Percentiles rank a stretch among this genome's conserved stretches.
Evolutionary conservation across 2,329 filamentous ascomycete species (phyloP).

Genomic region (Diaporthe sp.): DNA sequence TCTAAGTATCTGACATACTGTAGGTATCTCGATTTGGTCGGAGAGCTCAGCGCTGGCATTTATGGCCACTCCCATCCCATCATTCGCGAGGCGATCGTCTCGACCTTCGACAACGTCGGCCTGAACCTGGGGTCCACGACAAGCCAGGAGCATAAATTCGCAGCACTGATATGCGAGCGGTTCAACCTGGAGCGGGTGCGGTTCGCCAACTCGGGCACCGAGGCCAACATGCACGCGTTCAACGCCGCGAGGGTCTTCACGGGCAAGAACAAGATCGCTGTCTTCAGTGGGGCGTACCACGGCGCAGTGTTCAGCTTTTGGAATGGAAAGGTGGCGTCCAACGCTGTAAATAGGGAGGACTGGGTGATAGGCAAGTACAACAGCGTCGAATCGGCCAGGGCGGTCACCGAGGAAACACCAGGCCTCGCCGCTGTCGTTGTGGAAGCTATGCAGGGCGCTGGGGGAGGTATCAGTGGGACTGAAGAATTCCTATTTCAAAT

Average conservation of each 20-base stretch:
- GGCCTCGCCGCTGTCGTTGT: conserved; percentile 74
- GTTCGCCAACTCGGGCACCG: conserved; percentile 76
- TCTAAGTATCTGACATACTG: too few species aligned
- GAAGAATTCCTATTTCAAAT: conserved; percentile 66
- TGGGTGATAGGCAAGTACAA: conserved; percentile 75
- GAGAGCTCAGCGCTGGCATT: conserved; percentile 75
- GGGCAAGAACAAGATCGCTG: conserved; percentile 60
- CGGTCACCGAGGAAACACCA: conserved; percentile 53
- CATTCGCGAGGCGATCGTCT: conserved; percentile 63
- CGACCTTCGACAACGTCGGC: conserved; percentile 60
- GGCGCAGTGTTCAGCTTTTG: conserved; percentile 59
- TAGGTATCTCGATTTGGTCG: conserved; percentile 71
- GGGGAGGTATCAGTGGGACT: conserved; percentile 67
- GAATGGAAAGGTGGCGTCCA: conserved; percentile 51
- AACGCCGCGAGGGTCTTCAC: conserved; percentile 64
- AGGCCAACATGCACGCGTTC: conserved; percentile 73
- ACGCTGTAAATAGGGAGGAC: conserved; percentile 65
- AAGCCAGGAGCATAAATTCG: conserved; percentile 64
- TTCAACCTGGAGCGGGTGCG: conserved; percentile 70
- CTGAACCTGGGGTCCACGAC: conserved; percentile 69
- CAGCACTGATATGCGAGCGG: conserved; percentile 63
- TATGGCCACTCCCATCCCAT: conserved; percentile 74
- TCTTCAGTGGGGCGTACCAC: conserved; percentile 66
- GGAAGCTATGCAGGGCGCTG: conserved; percentile 76
- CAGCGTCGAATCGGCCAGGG: conserved; percentile 61